phyloP scores from a whole-genome alignment of 2,329 filamentous ascomycete genomes.

The Xylaria sp. region DNA sequence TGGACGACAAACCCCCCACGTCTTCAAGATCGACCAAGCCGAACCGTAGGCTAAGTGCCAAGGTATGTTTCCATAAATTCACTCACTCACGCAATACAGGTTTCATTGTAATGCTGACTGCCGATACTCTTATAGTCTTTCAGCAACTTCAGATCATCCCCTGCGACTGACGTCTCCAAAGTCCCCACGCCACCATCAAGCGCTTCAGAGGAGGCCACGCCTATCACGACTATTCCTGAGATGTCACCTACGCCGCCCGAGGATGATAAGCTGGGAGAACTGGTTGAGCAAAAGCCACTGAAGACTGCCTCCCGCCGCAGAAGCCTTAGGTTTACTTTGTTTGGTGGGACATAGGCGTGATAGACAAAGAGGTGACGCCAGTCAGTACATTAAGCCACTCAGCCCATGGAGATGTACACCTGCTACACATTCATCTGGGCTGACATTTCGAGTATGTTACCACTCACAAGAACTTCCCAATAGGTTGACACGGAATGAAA shows the following conservation, averaged over 20 bases:
- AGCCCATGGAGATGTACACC: not conserved
- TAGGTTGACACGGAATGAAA: conserved; percentile 8
- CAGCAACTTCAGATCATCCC: conserved; percentile 35
- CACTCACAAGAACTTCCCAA: conserved; percentile 5
- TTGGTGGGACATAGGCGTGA: conserved; percentile 26
- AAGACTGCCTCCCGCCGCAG: conserved; percentile 33
- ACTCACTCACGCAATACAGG: conserved; percentile 1
- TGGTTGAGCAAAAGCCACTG: conserved; percentile 25
- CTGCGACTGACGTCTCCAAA: conserved; percentile 27
- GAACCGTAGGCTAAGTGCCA: conserved; percentile 31
- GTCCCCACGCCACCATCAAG: conserved; percentile 36
- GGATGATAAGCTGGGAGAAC: conserved; percentile 27
- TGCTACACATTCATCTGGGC: not conserved
- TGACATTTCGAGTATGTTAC: not conserved
- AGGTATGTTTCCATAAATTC: conserved; percentile 27
- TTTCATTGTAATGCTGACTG: conserved; percentile 3
- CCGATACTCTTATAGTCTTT: conserved; percentile 36
- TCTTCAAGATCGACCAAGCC: conserved; percentile 31
- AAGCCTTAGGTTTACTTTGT: conserved; percentile 35
- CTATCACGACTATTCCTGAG: conserved; percentile 35
- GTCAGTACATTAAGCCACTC: not conserved
- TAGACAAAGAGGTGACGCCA: conserved; percentile 2
- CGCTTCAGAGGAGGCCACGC: conserved; percentile 33
- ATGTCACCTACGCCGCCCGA: conserved; percentile 35
- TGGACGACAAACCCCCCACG: conserved; percentile 27